Base-by-base conservation (phyloP, 345 rosid genomes). In the Lumnitzera racemosa region DNA sequence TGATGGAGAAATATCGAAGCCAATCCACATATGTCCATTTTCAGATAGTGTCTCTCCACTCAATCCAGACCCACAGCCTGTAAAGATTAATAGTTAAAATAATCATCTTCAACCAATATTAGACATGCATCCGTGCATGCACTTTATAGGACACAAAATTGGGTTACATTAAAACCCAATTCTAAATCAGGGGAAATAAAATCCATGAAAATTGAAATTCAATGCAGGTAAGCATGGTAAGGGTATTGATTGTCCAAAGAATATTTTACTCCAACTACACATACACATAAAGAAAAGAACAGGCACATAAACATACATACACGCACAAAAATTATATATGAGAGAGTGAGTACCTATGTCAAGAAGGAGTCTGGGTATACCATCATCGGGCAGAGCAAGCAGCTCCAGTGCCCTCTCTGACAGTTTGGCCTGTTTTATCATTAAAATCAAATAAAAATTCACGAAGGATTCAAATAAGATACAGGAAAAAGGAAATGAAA, bases 351-450 rank as follows among this genome's bases (percentile, higher is more conserved):
- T 77, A 94, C 96, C 97, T 0, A 94, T 88, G 64, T 94, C 97
- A 12, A 94, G 97, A 16, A 94, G 85, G 62, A 94, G 66, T 68
- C 86, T 80, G 56, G 97, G 90, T 54, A 88, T 65, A 17, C 78
- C 96, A 65, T 94, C 96, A 15, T 80, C 85, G 0, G 96, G 97
- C 67, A 94, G 70, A 58, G 88, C 90, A 59, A 94, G 92, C 67
- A 94, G 96, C 81, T 94, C 99, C 61, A 90, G 20, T 61, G 97
- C 99, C 80, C 99, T 88, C 81, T 90, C 92, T 1, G 99, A 88
- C 9, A 90, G 79, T 58, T 76, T 77, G 3, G 95, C 83, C 96
- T 94, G 9, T 47, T 15, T 2, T 53, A 15, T 4, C 29, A 59
- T 25, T 15, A 66, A 23, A 41, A 11, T 41, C 16, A 47, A 53